Evolutionary conservation across 2,329 filamentous ascomycete genomes (phyloP).

Genomic region (Grosmannia huntii): DNA sequence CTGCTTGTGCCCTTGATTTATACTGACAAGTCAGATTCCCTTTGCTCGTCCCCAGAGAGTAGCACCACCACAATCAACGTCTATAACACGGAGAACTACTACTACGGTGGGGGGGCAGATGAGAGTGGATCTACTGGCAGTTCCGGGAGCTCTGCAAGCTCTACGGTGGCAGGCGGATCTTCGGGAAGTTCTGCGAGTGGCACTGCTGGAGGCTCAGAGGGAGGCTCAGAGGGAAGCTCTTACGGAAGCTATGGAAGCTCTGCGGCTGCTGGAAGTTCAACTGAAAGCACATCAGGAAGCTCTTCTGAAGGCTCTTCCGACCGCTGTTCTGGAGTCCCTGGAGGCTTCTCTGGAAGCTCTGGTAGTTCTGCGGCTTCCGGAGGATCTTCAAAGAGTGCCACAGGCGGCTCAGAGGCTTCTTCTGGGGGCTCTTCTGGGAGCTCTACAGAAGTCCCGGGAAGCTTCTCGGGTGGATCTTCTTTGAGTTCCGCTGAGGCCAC

Average conservation of each 20-base stretch:
- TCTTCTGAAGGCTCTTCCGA: too few species aligned
- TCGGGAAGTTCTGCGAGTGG: not conserved
- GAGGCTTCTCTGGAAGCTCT: too few species aligned
- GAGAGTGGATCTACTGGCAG: not conserved
- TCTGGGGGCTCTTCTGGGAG: not conserved
- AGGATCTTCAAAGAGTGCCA: not conserved
- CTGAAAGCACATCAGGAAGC: too few species aligned
- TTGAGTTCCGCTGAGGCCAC: not conserved
- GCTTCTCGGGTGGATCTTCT: not conserved
- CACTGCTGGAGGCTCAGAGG: not conserved
- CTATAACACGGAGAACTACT: constrained; percentile 4
- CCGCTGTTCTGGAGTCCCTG: too few species aligned
- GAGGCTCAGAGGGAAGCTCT: not conserved
- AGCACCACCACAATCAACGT: constrained; percentile 1
- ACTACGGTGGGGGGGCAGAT: not conserved
- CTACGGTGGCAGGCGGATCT: not conserved
- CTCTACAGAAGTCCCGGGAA: too few species aligned
- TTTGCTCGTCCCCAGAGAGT: not conserved
- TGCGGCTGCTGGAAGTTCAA: too few species aligned
- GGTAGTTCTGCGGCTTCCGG: not conserved
- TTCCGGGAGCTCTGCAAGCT: not conserved
- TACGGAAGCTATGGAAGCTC: not conserved
- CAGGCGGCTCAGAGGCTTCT: not conserved
- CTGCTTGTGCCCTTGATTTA: not conserved
- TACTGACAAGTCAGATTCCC: not conserved